Evolutionary conservation across 495 filamentous ascomycete species (phyloP).

Genomic region (Cudoniella acicularis): DNA sequence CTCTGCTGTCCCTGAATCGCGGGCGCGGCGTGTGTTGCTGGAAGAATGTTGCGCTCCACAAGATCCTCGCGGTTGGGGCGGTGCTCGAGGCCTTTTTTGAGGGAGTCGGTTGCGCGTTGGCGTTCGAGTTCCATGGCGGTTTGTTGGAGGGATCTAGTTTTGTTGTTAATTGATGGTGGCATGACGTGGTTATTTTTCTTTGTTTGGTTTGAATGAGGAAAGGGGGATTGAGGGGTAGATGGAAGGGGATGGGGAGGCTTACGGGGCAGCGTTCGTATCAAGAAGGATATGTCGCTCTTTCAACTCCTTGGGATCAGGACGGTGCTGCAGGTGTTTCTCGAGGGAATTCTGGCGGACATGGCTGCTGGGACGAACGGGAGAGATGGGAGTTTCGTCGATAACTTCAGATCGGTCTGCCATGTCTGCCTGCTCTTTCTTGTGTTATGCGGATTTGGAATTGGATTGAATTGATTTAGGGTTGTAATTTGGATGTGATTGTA

Average conservation of each 20-base stretch:
- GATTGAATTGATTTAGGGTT: too few species aligned
- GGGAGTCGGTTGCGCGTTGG: slow-evolving; percentile 56
- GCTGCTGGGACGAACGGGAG: slow-evolving; percentile 44
- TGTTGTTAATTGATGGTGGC: too few species aligned
- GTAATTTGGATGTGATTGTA: too few species aligned
- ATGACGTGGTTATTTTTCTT: too few species aligned
- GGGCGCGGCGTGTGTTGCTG: slow-evolving; percentile 68
- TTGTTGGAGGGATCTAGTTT: slow-evolving; percentile 57
- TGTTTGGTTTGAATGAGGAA: not conserved
- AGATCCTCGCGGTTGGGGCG: slow-evolving; percentile 62
- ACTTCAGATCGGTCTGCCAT: slow-evolving; percentile 1
- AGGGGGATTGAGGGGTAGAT: not conserved
- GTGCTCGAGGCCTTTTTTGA: slow-evolving; percentile 65
- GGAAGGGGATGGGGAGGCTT: slow-evolving; percentile 21
- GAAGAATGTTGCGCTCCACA: slow-evolving; percentile 83
- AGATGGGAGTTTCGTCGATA: slow-evolving; percentile 60
- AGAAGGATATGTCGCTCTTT: slow-evolving; percentile 70
- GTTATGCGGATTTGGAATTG: too few species aligned
- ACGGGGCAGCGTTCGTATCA: slow-evolving; percentile 71
- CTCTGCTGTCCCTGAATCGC: slow-evolving; percentile 71
- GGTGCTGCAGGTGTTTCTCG: slow-evolving; percentile 75
- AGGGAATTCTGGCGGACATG: slow-evolving; percentile 80
- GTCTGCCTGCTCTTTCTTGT: not conserved
- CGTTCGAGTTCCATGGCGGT: slow-evolving; percentile 60
- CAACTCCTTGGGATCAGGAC: slow-evolving; percentile 77